Evolutionary conservation across 495 filamentous ascomycete genomes (phyloP).

Genomic region (Penicillium paxilli): DNA sequence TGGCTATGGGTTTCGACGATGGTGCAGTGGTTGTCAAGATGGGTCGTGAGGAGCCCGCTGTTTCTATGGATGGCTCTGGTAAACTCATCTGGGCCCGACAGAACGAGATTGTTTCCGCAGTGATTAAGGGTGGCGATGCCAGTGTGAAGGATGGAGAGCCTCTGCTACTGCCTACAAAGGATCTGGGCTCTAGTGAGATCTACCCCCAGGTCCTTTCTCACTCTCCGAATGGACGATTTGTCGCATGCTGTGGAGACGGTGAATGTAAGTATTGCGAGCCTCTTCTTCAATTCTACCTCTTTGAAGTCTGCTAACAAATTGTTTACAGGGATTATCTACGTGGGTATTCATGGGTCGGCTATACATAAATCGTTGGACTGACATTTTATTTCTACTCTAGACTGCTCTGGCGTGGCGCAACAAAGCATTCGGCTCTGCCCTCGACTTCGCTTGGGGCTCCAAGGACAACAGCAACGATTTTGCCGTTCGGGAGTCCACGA

Average conservation of each 20-base stretch:
- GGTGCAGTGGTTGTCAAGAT: conserved; percentile 97
- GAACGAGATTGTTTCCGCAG: conserved; percentile 88
- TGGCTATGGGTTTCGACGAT: conserved; percentile 97
- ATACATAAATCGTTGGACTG: not conserved
- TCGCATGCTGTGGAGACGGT: conserved; percentile 94
- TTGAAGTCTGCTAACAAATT: not conserved
- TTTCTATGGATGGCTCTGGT: conserved; percentile 93
- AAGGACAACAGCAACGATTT: conserved; percentile 99
- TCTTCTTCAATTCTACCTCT: not conserved
- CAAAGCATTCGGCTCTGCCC: conserved; percentile 90
- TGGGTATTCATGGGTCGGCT: not conserved
- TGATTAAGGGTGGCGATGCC: conserved; percentile 89
- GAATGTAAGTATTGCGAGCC: conserved; percentile 64
- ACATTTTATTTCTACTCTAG: conserved; percentile 65
- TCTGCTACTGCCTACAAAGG: conserved; percentile 85
- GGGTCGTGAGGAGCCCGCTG: conserved; percentile 94
- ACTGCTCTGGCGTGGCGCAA: conserved; percentile 96
- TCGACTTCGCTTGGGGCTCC: conserved; percentile 96
- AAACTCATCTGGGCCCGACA: conserved; percentile 96
- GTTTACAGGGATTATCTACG: not conserved
- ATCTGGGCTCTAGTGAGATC: conserved; percentile 91
- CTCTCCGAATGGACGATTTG: conserved; percentile 96
- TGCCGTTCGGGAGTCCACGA: conserved; percentile 89
- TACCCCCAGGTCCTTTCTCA: conserved; percentile 94
- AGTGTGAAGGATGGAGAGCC: conserved; percentile 85